Base-by-base conservation (phyloP, 768 basidiomycete genomes). In the Gautieria morchelliformis region DNA sequence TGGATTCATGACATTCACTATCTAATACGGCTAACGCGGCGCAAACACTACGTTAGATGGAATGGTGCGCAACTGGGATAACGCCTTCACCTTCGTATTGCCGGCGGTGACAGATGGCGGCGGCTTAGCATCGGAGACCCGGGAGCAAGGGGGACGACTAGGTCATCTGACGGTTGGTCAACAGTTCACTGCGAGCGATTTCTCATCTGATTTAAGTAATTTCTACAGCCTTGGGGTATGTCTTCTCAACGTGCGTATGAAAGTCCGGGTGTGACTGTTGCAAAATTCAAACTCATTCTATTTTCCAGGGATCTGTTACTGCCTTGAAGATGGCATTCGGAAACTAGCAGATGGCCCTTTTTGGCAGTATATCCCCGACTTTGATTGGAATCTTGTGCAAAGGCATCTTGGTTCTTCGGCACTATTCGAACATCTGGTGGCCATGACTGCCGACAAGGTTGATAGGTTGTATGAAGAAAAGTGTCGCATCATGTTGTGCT, bases 21-120 rank as follows among this genome's bases (percentile, higher is more conserved):
- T 24, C 49, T 27, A 35, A 14, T 10, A 19, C 37, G 35, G 14
- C 51, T 37, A 19, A 33, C 44, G 19, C 46, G 72, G 71, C 51
- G 71, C 70, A 3, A 72, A 72, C 52, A 68, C 71, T 0, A 65
- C 61, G 5, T n/a, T n/a, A n/a, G n/a, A n/a, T n/a, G n/a, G n/a
- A n/a, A n/a, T n/a, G n/a, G n/a, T n/a, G n/a, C n/a, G n/a, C n/a
- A n/a, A n/a, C n/a, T n/a, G n/a, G n/a, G n/a, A n/a, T n/a, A n/a
- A n/a, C n/a, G n/a, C n/a, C n/a, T n/a, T n/a, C n/a, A n/a, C n/a
- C n/a, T n/a, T n/a, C n/a, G n/a, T n/a, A n/a, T n/a, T n/a, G n/a
- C 72, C 72, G 7, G 65, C 63, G 5, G 66, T 74, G 32, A 39
- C 63, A 15, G 72, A 70, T 41, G 63, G 65, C 56, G 60, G 59